Conservation (phyloP, 352 stramenopile species). For the Phytophthora colocasiae region DNA sequence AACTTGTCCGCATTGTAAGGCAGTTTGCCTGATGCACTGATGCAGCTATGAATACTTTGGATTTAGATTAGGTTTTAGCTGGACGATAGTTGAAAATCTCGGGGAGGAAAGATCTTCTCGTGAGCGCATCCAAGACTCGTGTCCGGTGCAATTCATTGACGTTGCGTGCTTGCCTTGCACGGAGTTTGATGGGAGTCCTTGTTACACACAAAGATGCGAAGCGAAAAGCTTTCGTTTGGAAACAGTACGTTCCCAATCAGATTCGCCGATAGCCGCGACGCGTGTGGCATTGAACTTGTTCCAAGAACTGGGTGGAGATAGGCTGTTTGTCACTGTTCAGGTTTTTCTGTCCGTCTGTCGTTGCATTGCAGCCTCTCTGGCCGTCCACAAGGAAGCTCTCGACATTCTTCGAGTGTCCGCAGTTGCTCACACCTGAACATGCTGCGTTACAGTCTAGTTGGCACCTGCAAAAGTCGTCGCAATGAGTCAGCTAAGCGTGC, state of each 20-base stretch:
- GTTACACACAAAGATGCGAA: conserved; percentile 17
- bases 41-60: not conserved
- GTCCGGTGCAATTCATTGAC: conserved; percentile 18
- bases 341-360: conserved; percentile 27
- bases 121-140: conserved; percentile 4
- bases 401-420: conserved; percentile 6
- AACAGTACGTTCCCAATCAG: conserved; percentile 7
- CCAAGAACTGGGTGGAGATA: conserved; percentile 7
- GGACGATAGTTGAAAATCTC: conserved; percentile 6
- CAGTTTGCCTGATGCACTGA: not conserved
- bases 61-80: not conserved
- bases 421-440: conserved; percentile 13
- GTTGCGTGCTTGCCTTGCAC: conserved; percentile 15
- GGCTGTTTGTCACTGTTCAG: not conserved
- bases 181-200: conserved; percentile 16
- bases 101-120: conserved; percentile 15
- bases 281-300: conserved; percentile 20
- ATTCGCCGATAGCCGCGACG: not conserved
- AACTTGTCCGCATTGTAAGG: not conserved
- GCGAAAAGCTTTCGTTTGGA: conserved; percentile 10
- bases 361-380: conserved; percentile 33
- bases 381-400: conserved; percentile 6
- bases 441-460: conserved; percentile 2
- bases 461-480: conserved; percentile 1
- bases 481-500: not conserved